These are phyloP conservation scores for Dactylis glomerata DNA, from an alignment of 176 grass and related monocot genomes.

Conservation along the genomic window DNA sequence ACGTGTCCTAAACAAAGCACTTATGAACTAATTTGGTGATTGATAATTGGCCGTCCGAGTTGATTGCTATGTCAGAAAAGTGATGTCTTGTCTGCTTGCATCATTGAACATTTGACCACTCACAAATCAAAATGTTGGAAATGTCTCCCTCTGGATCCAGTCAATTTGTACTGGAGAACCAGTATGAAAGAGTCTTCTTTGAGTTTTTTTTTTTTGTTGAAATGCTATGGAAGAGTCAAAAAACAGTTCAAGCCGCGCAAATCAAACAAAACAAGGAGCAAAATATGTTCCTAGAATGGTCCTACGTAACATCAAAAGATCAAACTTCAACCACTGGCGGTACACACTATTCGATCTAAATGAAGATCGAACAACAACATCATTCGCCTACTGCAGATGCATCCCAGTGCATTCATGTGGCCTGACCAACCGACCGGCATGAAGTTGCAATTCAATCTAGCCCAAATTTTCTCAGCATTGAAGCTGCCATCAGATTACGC, in stretches of 20 bases:
- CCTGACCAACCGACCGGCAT: constrained; percentile 37
- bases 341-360: not conserved
- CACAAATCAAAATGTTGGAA: not conserved
- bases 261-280: too few relatives aligned
- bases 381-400: not conserved
- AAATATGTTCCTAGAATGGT: too few relatives aligned
- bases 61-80: constrained; percentile 21
- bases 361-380: not conserved
- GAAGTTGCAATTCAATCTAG: constrained; percentile 31
- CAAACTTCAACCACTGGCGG: not conserved
- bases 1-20: constrained; percentile 7
- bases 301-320: not conserved
- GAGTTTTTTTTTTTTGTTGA: too few relatives aligned
- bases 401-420: constrained; percentile 29
- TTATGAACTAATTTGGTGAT: constrained; percentile 1
- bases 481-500: constrained; percentile 17
- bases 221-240: not conserved
- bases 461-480: constrained; percentile 45
- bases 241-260: too few relatives aligned
- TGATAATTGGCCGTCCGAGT: constrained; percentile 7
- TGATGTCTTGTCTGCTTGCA: constrained; percentile 19
- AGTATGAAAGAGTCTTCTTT: too few relatives aligned
- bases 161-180: not conserved
- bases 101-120: constrained; percentile 26
- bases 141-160: not conserved